phyloP scores from a whole-genome alignment of 2,329 filamentous ascomycete genomes.

The Daldinia sp. region DNA sequence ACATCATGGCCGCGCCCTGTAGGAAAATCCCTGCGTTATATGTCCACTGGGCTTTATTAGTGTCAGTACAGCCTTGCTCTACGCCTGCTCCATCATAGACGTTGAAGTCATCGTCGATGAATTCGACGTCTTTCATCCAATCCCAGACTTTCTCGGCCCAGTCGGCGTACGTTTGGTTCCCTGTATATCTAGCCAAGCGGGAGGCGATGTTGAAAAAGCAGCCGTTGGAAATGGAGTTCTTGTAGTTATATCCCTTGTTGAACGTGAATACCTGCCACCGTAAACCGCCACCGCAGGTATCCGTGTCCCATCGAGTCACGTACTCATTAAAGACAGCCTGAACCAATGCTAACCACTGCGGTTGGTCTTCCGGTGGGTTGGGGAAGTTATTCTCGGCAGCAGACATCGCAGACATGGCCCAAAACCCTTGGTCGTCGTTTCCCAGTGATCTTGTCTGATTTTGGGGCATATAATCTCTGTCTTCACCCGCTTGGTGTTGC shows the following conservation, averaged over 20 bases:
- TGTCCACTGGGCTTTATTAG: conserved; percentile 73
- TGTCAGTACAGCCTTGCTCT: conserved; percentile 60
- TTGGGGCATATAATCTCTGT: conserved; percentile 73
- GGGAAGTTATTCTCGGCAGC: conserved; percentile 83
- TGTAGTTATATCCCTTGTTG: conserved; percentile 78
- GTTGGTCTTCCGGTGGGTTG: conserved; percentile 70
- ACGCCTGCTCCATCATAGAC: conserved; percentile 69
- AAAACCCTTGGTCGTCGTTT: conserved; percentile 86
- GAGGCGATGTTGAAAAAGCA: conserved; percentile 78
- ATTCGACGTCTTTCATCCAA: conserved; percentile 68
- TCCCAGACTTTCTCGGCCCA: conserved; percentile 80
- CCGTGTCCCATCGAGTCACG: conserved; percentile 74
- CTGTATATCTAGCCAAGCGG: conserved; percentile 81
- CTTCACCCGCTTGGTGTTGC: conserved; percentile 70
- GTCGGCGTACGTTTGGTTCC: conserved; percentile 80
- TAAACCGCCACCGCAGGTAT: conserved; percentile 77
- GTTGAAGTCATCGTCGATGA: conserved; percentile 67
- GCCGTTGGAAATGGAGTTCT: conserved; percentile 76
- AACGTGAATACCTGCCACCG: conserved; percentile 88
- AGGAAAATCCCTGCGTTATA: conserved; percentile 78
- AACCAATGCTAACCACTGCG: conserved; percentile 82
- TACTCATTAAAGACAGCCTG: conserved; percentile 87
- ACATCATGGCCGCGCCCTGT: conserved; percentile 71
- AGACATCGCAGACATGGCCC: conserved; percentile 84
- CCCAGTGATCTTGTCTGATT: conserved; percentile 72